These are phyloP conservation scores for Albugo candida DNA, from an alignment of 352 stramenopile genomes.

Conservation along the genomic window DNA sequence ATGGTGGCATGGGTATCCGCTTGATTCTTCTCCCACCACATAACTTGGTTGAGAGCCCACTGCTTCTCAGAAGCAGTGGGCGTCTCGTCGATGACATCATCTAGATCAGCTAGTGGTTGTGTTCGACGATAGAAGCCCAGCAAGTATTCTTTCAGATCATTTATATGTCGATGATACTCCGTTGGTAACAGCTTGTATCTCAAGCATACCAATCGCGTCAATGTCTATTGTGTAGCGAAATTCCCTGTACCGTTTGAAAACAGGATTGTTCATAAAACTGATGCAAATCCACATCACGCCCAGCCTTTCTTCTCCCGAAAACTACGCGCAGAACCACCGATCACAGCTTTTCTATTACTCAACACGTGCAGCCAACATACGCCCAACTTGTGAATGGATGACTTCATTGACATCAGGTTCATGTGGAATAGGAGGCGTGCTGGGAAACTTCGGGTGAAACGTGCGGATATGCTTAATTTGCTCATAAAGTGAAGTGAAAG, in stretches of 20 bases:
- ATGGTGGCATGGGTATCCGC: conserved; percentile 42
- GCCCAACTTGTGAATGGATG: conserved; percentile 33
- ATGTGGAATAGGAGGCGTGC: conserved; percentile 29
- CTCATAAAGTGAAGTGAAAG: conserved; percentile 81
- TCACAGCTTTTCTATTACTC: background rate
- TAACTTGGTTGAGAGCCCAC: conserved; percentile 37
- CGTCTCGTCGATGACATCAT: conserved; percentile 69
- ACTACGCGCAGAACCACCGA: conserved; percentile 13
- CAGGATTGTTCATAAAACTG: conserved; percentile 69
- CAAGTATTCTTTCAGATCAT: conserved; percentile 62
- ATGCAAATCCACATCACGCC: conserved; percentile 81
- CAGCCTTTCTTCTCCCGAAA: conserved; percentile 79
- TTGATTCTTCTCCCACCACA: conserved; percentile 15
- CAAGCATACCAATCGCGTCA: conserved; percentile 25
- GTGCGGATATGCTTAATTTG: conserved; percentile 66
- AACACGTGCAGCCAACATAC: conserved; percentile 11
- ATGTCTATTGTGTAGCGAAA: too few species aligned
- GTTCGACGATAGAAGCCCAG: conserved; percentile 74
- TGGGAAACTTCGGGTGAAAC: conserved; percentile 75
- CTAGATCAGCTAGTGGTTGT: conserved; percentile 72
- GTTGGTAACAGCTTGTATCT: conserved; percentile 30
- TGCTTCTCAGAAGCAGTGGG: conserved; percentile 68
- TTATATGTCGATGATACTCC: conserved; percentile 46
- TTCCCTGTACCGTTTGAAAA: conserved; percentile 27
- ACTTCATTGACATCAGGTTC: conserved; percentile 37